phyloP scores from a whole-genome alignment of 2,329 filamentous ascomycete genomes.

The Elsinoe perseae region DNA sequence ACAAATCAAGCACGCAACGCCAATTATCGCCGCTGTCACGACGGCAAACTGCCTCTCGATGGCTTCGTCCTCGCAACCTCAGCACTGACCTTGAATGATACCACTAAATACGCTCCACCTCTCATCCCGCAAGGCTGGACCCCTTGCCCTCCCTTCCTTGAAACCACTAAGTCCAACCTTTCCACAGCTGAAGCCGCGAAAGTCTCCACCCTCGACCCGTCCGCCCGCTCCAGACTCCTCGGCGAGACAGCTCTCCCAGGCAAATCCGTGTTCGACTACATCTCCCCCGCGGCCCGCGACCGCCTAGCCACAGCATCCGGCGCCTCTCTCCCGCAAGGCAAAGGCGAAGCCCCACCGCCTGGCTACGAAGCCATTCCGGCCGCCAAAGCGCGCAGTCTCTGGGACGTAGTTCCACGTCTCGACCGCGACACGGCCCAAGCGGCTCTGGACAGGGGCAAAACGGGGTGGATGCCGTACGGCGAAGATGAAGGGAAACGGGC shows the following conservation, averaged over 20 bases:
- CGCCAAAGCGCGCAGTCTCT: constrained; percentile 51
- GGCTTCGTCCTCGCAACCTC: constrained; percentile 65
- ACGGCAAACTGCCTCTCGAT: constrained; percentile 69
- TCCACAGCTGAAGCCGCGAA: constrained; percentile 66
- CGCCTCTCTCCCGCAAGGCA: constrained; percentile 65
- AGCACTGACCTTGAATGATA: constrained; percentile 36
- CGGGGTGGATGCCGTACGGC: constrained; percentile 72
- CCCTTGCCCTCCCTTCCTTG: constrained; percentile 39
- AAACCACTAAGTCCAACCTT: constrained; percentile 16
- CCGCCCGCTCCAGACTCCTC: constrained; percentile 66
- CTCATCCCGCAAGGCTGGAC: constrained; percentile 67
- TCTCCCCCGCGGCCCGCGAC: constrained; percentile 69
- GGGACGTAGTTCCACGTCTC: constrained; percentile 40
- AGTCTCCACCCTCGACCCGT: constrained; percentile 65
- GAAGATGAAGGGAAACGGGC: constrained; percentile 70
- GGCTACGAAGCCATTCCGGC: constrained; percentile 57
- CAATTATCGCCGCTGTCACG: constrained; percentile 64
- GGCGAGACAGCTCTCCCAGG: constrained; percentile 75
- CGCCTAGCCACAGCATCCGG: constrained; percentile 69
- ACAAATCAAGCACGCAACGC: constrained; percentile 31
- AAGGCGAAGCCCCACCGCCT: constrained; percentile 62
- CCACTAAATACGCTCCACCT: constrained; percentile 54
- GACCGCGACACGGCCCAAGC: constrained; percentile 37
- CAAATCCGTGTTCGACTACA: constrained; percentile 92
- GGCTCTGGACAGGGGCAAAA: constrained; percentile 42